A percentile compares a stretch with the other conserved stretches of the same genome.
phyloP scores from a whole-genome alignment of 2,329 filamentous ascomycete genomes.

The Cytospora leucostoma region DNA sequence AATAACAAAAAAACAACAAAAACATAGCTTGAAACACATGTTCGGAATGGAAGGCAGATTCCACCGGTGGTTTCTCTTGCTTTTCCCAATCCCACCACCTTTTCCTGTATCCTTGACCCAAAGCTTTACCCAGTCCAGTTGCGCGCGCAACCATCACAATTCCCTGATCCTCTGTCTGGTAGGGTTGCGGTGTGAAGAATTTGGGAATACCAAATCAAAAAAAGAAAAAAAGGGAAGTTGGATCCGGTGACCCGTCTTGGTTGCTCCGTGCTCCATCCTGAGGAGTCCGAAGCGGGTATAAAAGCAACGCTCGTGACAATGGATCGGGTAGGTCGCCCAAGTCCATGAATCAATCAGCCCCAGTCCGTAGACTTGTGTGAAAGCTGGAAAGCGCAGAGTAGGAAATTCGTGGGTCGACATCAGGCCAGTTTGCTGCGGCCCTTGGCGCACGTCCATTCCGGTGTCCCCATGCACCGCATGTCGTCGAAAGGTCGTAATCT shows the following conservation, averaged over 20 bases:
- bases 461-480: not conserved
- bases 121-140: not conserved
- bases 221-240: constrained; percentile 9
- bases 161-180: not conserved
- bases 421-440: constrained; percentile 3
- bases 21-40: not conserved
- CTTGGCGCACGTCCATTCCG: not conserved
- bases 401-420: constrained; percentile 26
- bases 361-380: constrained; percentile 2
- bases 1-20: constrained; percentile 19
- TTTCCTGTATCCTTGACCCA: constrained; percentile 9
- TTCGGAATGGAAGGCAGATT: not conserved
- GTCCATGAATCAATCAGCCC: constrained; percentile 8
- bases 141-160: not conserved
- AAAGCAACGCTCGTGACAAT: constrained; percentile 4
- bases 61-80: not conserved
- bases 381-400: constrained; percentile 13
- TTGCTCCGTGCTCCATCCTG: constrained; percentile 26
- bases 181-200: constrained; percentile 5
- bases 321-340: constrained; percentile 3
- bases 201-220: constrained; percentile 17
- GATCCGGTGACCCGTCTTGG: constrained; percentile 27
- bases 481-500: not conserved
- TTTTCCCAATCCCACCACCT: constrained; percentile 14
- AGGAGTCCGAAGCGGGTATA: not conserved